Evolutionary conservation across 306 rosid species (phyloP).

Genomic region (Canavalia ensiformis): DNA sequence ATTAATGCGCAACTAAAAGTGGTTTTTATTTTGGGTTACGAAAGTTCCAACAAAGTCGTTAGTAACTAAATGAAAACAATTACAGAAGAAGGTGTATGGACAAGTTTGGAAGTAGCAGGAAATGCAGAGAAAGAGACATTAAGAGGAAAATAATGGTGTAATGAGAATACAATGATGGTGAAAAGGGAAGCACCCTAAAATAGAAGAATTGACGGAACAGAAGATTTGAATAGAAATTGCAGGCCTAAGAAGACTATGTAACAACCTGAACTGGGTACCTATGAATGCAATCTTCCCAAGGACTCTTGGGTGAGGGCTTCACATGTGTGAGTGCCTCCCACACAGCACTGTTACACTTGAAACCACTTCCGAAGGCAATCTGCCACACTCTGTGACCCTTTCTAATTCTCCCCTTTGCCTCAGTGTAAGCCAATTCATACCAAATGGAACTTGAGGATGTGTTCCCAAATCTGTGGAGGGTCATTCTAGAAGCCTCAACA

Average conservation of each 20-base stretch:
- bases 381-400: conserved; percentile 71
- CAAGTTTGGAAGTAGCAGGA: not conserved
- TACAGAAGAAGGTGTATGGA: not conserved
- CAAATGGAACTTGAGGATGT: conserved; percentile 76
- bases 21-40: not conserved
- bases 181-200: too few relatives aligned
- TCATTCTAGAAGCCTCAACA: conserved; percentile 72
- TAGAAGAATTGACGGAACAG: too few relatives aligned
- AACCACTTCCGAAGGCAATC: conserved; percentile 73
- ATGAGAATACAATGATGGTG: too few relatives aligned
- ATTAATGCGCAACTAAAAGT: not conserved
- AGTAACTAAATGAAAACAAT: too few relatives aligned
- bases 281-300: conserved; percentile 73
- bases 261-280: conserved; percentile 58
- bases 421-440: conserved; percentile 74
- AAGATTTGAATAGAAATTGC: too few relatives aligned
- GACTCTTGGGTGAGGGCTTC: conserved; percentile 56
- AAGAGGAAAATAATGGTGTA: not conserved
- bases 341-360: conserved; percentile 76
- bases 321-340: conserved; percentile 68
- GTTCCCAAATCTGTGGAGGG: conserved; percentile 72
- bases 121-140: too few relatives aligned
- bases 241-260: not conserved
- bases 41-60: not conserved
- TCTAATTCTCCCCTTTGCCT: conserved; percentile 68